phyloP scores from a whole-genome alignment of 2,329 filamentous ascomycete genomes.

The Aureobasidium sp. region DNA sequence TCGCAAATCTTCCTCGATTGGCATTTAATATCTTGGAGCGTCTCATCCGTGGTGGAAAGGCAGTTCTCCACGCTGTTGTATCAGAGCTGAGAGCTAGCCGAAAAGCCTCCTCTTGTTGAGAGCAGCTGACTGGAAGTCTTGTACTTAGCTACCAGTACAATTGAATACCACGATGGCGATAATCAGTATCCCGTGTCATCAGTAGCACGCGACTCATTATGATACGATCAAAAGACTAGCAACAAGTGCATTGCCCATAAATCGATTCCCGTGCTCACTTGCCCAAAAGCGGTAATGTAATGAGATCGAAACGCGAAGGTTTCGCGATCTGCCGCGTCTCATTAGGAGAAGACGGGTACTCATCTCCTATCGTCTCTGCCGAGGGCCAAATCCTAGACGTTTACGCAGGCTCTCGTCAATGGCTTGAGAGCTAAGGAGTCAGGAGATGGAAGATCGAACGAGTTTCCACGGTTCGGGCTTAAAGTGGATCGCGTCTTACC shows the following conservation, averaged over 20 bases:
- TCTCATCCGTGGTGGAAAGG: background rate
- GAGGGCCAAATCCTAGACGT: background rate
- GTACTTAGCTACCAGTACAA: background rate
- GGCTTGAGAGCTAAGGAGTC: background rate
- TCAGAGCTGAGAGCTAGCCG: background rate
- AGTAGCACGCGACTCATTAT: background rate
- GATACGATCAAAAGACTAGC: background rate
- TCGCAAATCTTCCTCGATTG: background rate
- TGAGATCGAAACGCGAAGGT: background rate
- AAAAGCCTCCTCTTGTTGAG: background rate
- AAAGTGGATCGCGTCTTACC: constrained; percentile 6
- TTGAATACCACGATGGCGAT: background rate
- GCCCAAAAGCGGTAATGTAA: constrained; percentile 6
- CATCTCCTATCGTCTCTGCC: background rate
- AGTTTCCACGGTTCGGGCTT: background rate
- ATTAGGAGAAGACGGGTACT: background rate
- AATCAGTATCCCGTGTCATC: background rate
- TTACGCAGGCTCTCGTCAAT: background rate
- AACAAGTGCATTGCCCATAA: background rate
- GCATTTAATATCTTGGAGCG: background rate
- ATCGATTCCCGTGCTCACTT: background rate
- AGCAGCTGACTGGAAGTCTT: background rate
- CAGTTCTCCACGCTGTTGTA: background rate
- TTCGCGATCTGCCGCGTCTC: constrained; percentile 6
- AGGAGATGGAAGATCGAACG: background rate